Evolutionary conservation across 108 stramenopile genomes (phyloP), one percentile per base, ranked within the genome.

Genomic region (Nitzschia sp.): DNA sequence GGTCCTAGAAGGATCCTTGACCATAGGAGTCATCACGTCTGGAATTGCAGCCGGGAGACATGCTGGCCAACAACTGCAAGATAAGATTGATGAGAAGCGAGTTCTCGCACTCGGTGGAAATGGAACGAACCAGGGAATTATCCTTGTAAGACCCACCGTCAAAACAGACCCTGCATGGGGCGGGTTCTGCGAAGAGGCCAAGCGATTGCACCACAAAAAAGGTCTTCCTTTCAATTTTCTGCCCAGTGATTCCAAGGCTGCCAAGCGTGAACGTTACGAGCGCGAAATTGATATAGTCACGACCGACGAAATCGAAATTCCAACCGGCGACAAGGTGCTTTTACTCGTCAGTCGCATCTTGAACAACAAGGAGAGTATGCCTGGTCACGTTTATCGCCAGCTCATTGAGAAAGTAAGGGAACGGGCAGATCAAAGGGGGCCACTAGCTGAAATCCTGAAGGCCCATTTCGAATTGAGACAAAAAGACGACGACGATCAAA

Each of bases 321-420:
- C 88, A 46, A 83, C 85, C 28, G 56, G 46, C 2, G 93, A 94
- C 21, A 94, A 94, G 71, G 87, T 94, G 9, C 75, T 91, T 34
- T 53, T 94, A 11, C 52, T 94, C 13, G 93, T 86, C 22, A 83
- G 82, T 57, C 72, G 90, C 17, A 80, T 78, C 52, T 62, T 94
- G 54, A 94, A 88, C 55, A 90, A 94, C 63, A 89, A 87, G 69
- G 61, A 66, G n/a, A 85, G 85, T 63, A 70, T 94, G 25, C 90
- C 93, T 19, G 90, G 90, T n/a, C 84, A 91, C 47, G 71, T 88
- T 2, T 94, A 91, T 76, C 74, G 86, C 36, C 53, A 77, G 19
- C 77, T 94, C 21, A 80, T 94, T 54, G 68, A 82, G 25, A 75
- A 77, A 26, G 71, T 85, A 29, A 72, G 75, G 35, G 69, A 70